phyloP scores from a whole-genome alignment of 805 yeast genomes.

The Metschnikowia amazonensis region DNA sequence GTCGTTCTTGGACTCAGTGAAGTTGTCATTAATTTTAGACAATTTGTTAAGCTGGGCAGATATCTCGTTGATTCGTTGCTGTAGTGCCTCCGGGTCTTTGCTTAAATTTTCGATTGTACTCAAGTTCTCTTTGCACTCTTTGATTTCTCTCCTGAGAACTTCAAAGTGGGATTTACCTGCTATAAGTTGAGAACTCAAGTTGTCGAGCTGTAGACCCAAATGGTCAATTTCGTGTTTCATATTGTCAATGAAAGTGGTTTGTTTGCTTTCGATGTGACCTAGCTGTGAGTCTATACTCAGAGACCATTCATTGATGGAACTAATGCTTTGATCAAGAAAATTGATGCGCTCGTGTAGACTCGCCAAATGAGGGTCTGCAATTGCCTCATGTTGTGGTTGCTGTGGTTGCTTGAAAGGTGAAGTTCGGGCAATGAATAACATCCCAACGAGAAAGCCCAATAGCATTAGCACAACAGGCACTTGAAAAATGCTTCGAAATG shows the following conservation, averaged over 20 bases:
- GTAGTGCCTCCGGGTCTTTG: conserved; percentile 15
- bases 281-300: conserved; percentile 18
- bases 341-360: conserved; percentile 11
- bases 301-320: conserved; percentile 17
- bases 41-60: conserved; percentile 17
- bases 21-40: conserved; percentile 11
- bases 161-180: conserved; percentile 7
- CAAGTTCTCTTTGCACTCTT: conserved; percentile 13
- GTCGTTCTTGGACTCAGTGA: conserved; percentile 17
- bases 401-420: background rate
- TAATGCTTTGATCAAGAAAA: conserved; percentile 11
- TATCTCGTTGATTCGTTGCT: conserved; percentile 17
- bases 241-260: conserved; percentile 13
- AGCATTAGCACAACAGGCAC: background rate
- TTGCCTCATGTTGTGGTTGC: background rate
- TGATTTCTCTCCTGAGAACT: conserved; percentile 14
- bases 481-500: background rate
- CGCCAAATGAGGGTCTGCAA: background rate
- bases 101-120: conserved; percentile 8
- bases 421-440: background rate
- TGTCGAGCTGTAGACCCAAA: conserved; percentile 14
- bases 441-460: conserved; percentile 7
- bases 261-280: conserved; percentile 19
- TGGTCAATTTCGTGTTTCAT: conserved; percentile 19
- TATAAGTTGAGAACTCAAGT: conserved; percentile 4